Evolutionary conservation across 2,329 filamentous ascomycete genomes (phyloP).

Genomic region (Beauveria scarabaeidicola): DNA sequence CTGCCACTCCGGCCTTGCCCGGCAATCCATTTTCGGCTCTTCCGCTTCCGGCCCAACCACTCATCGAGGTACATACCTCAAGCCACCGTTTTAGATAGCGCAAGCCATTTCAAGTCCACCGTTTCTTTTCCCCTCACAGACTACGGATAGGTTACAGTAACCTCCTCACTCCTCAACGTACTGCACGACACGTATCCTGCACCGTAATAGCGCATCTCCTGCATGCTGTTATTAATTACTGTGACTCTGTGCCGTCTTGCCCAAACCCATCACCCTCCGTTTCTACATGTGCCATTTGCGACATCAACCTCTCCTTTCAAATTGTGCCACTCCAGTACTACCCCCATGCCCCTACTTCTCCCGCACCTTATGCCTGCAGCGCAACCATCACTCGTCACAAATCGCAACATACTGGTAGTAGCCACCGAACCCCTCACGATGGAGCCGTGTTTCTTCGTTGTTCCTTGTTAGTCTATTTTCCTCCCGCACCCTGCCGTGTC

Average conservation of each 20-base stretch:
- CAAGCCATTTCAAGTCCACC: neutral
- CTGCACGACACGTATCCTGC: too few species aligned
- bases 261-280: neutral
- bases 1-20: neutral
- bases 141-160: neutral
- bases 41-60: neutral
- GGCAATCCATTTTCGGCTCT: constrained; percentile 9
- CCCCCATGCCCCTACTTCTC: neutral
- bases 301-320: neutral
- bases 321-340: neutral
- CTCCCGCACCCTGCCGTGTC: neutral
- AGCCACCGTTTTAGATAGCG: constrained; percentile 7
- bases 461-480: neutral
- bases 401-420: neutral
- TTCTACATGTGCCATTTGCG: neutral
- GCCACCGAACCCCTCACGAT: neutral
- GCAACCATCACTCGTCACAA: neutral
- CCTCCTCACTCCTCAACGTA: too few species aligned
- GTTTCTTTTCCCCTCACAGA: neutral
- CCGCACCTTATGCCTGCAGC: neutral
- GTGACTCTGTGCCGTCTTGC: neutral
- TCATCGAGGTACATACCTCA: neutral
- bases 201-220: too few species aligned
- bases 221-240: neutral
- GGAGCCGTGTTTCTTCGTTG: too few species aligned